Evolutionary conservation across 139 green algal genomes (phyloP), one percentile per base, ranked within the genome.

Genomic region (Eudorina sp.): DNA sequence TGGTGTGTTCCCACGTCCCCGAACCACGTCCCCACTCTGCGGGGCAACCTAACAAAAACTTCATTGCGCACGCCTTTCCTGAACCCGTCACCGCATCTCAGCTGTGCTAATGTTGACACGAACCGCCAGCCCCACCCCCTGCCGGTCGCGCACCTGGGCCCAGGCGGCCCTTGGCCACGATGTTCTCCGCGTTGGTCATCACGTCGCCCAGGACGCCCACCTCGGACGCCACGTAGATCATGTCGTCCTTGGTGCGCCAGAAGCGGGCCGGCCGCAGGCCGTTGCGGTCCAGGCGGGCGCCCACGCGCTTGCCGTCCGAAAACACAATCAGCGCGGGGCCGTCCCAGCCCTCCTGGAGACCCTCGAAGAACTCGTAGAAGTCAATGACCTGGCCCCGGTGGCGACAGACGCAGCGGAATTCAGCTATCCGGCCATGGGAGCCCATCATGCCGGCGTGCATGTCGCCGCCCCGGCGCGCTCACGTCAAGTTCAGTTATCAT

Each of bases 291-390:
- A 99, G 95, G 38, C 95, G 94, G 9, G 96, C 96, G 21, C 98
- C 97, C 48, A 99, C 93, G 72, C 95, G 95, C 81, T 95, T 95
- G 83, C 97, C 97, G 84, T 99, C 97, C 45, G 90, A 96, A 93
- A 99, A 99, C 38, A 99, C 97, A 38, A 99, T 94, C 74, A 99
- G 96, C 5, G 98, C 98, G 51, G 98, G 98, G 45, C 98, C 98
- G 86, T 99, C 98, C 98, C 98, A 99, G 72, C 97, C 90, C 93
- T 99, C 98, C 93, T 99, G 98, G 88, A 99, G 94, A 51, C 97
- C 98, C 92, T 99, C 97, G 77, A 96, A 99, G 93, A 97, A 99
- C 94, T 99, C 96, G 86, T 99, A 98, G 66, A 98, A 98, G 90
- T 97, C 94, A 0, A 95, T 91, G 6, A 96, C 94, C 93, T 93